phyloP scores from a whole-genome alignment of 208 protist species.

The Acanthamoeba royreba region DNA sequence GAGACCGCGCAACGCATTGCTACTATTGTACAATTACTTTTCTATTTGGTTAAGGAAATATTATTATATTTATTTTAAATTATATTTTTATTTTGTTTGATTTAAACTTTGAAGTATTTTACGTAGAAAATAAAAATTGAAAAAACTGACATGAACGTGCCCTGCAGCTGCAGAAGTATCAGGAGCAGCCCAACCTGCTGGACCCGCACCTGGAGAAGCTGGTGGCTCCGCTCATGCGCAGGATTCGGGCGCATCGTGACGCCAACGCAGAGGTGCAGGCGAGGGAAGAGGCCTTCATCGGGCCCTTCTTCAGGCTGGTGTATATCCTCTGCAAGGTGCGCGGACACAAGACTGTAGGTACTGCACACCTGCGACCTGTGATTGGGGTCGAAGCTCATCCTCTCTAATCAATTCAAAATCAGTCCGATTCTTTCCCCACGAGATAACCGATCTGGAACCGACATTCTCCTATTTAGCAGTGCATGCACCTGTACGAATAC shows the following conservation, averaged over 20 bases:
- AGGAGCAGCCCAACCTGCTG: conserved; percentile 91
- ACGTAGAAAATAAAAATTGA: too few relatives aligned
- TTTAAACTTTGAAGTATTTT: too few relatives aligned
- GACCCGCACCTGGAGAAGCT: conserved; percentile 87
- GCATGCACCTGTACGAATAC: neutral
- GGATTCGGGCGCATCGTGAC: conserved; percentile 74
- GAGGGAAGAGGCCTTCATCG: conserved; percentile 84
- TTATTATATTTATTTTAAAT: neutral
- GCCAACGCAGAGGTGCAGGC: conserved; percentile 79
- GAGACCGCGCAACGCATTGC: neutral
- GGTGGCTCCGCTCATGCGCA: conserved; percentile 80
- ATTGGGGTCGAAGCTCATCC: neutral
- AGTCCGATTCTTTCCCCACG: conserved; percentile 91
- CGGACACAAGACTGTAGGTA: conserved; percentile 87
- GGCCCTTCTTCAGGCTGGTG: conserved; percentile 83
- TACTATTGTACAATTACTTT: too few relatives aligned
- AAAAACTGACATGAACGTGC: neutral
- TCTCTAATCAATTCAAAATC: neutral
- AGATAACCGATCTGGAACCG: conserved; percentile 77
- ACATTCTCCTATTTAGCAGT: conserved; percentile 21
- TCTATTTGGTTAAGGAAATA: neutral
- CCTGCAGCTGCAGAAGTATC: conserved; percentile 86
- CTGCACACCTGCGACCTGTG: neutral
- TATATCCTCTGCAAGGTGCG: conserved; percentile 92
- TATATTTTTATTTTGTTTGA: neutral